A percentile compares a stretch with the other conserved stretches of the same genome.
Evolutionary conservation across 345 rosid species (phyloP).

Genomic region (Brassica napus): Da-Ae NC_063450.1:35103001-35103500

Average conservation of each 20-base stretch:
- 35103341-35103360: slow-evolving; percentile 74
- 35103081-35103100: slow-evolving; percentile 56
- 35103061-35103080: slow-evolving; percentile 59
- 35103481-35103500: slow-evolving; percentile 68
- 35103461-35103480: slow-evolving; percentile 72
- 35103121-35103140: slow-evolving; percentile 27
- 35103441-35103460: slow-evolving; percentile 55
- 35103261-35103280: slow-evolving; percentile 65
- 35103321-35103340: slow-evolving; percentile 42
- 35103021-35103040: neutral
- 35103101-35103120: slow-evolving; percentile 57
- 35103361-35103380: slow-evolving; percentile 64
- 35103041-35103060: slow-evolving; percentile 57
- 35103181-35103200: slow-evolving; percentile 45
- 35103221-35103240: slow-evolving; percentile 75
- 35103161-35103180: slow-evolving; percentile 54
- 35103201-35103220: slow-evolving; percentile 53
- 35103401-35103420: slow-evolving; percentile 76
- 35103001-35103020: neutral
- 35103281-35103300: slow-evolving; percentile 68
- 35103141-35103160: slow-evolving; percentile 54
- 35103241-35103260: slow-evolving; percentile 83
- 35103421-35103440: slow-evolving; percentile 56
- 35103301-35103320: slow-evolving; percentile 76
- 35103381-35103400: slow-evolving; percentile 48